Conservation (phyloP, 768 basidiomycete species). For the Tremella fuciformis region DNA sequence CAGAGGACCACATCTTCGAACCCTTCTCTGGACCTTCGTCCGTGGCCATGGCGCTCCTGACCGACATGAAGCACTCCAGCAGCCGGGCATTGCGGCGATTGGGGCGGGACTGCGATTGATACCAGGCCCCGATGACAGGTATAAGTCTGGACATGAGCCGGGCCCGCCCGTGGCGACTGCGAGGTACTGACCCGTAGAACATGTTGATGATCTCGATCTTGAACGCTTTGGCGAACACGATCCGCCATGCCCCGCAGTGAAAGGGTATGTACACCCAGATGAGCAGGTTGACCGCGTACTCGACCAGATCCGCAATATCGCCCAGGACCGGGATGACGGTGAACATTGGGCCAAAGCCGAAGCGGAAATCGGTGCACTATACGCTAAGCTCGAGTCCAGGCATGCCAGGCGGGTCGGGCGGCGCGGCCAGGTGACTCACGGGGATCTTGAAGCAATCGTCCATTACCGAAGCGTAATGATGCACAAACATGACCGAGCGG, state of each 20-base stretch:
- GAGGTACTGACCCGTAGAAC: background rate
- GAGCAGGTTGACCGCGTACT: background rate
- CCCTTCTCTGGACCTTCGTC: background rate
- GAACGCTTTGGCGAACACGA: background rate
- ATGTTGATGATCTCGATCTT: background rate
- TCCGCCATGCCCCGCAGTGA: background rate
- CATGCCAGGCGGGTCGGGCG: background rate
- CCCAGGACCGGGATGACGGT: background rate
- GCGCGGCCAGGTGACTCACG: background rate
- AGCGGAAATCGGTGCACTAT: background rate
- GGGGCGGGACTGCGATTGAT: background rate
- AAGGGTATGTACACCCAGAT: constrained; percentile 2
- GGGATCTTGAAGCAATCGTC: background rate
- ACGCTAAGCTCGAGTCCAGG: background rate
- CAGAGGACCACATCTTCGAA: background rate
- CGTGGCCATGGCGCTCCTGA: constrained; percentile 8
- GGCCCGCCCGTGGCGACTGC: background rate
- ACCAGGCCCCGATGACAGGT: background rate
- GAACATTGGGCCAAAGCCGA: constrained; percentile 1
- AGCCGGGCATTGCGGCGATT: constrained; percentile 2
- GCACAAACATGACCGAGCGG: background rate
- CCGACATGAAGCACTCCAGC: background rate
- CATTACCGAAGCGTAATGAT: constrained; percentile 1
- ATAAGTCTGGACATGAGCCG: background rate
- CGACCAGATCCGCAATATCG: background rate